Percentiles rank a stretch among this genome's conserved stretches.
These are phyloP conservation scores for Crassisporium funariophilum DNA, from an alignment of 768 basidiomycete species.

Conservation along the genomic window DNA sequence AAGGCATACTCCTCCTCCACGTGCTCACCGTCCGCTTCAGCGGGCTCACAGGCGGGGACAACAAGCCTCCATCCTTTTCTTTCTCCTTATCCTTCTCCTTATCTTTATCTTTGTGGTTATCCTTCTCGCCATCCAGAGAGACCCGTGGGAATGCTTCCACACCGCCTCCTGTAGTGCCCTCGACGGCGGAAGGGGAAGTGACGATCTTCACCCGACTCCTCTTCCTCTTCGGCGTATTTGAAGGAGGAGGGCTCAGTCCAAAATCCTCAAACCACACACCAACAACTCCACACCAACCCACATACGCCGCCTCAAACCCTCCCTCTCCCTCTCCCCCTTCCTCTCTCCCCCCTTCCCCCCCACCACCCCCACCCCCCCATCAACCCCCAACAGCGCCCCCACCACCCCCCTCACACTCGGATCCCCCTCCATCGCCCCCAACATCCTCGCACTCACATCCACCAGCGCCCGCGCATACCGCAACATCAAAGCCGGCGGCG, in stretches of 20 bases:
- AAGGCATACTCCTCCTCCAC: conserved; percentile 27
- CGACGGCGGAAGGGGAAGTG: no score
- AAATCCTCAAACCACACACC: conserved; percentile 44
- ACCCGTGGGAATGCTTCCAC: no score
- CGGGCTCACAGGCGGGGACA: conserved; percentile 9
- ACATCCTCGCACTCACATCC: conserved; percentile 45
- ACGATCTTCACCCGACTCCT: not conserved
- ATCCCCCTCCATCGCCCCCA: conserved; percentile 50
- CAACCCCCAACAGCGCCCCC: conserved; percentile 54
- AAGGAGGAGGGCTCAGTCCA: not conserved
- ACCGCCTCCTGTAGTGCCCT: no score
- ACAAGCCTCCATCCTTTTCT: conserved; percentile 4
- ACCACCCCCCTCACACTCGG: conserved; percentile 68
- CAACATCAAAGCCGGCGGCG: conserved; percentile 55
- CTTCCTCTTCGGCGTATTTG: conserved; percentile 9
- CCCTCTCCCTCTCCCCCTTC: not conserved
- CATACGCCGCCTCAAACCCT: conserved; percentile 47
- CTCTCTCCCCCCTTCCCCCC: not conserved
- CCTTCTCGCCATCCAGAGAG: no score
- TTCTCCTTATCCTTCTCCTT: no score
- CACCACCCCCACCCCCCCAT: conserved; percentile 44
- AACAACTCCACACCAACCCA: conserved; percentile 61
- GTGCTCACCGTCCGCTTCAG: conserved; percentile 24
- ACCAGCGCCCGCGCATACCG: conserved; percentile 54
- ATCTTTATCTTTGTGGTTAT: no score